Base-by-base conservation (phyloP, 2,329 filamentous ascomycete species). In the Stagonosporopsis rhizophila region DNA sequence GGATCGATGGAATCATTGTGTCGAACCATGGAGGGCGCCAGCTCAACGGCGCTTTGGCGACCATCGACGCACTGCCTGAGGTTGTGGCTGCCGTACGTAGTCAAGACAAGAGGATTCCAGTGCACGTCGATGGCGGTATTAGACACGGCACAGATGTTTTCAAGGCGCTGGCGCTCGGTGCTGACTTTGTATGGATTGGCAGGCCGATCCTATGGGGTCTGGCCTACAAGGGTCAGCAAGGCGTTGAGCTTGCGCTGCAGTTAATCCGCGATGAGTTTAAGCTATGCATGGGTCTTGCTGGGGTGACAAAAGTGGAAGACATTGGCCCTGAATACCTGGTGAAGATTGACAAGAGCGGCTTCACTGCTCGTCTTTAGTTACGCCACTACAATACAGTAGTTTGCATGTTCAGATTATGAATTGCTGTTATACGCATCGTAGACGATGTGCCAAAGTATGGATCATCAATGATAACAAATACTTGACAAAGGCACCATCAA, bases 131-230 rank as follows among this genome's bases (percentile, higher is more conserved):
- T 74, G 94, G 95, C 20, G 94, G 94, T 39, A 83, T 97, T 40
- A 86, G 93, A 38, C 87, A 94, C 40, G 92, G 89, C 6, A 96
- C 93, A 0, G 95, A 98, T 75, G 92, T 98, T 58, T 85, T 98
- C 76, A 98, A 98, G 80, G 94, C 93, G 12, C 81, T 98, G 8
- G 96, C 92, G 71, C 83, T 98, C 0, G 95, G 95, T 34, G 95
- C 94, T 22, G 91, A 86, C 70, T 94, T 92, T 40, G 92, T 98
- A 1, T 95, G 94, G 49, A 55, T 76, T 5, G 74, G 74, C 1
- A 49, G 74, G 20, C 66, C 72, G 6, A 14, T 90, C 14, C 79
- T 96, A 42, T 96, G 86, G 78, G 92, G 90, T 1, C 81, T 89
- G 37, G 87, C 83, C 4, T 69, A 67, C 20, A 66, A 66, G 9